Conservation (phyloP, 2,329 filamentous ascomycete species). For the Cordyceps cicadae region DNA sequence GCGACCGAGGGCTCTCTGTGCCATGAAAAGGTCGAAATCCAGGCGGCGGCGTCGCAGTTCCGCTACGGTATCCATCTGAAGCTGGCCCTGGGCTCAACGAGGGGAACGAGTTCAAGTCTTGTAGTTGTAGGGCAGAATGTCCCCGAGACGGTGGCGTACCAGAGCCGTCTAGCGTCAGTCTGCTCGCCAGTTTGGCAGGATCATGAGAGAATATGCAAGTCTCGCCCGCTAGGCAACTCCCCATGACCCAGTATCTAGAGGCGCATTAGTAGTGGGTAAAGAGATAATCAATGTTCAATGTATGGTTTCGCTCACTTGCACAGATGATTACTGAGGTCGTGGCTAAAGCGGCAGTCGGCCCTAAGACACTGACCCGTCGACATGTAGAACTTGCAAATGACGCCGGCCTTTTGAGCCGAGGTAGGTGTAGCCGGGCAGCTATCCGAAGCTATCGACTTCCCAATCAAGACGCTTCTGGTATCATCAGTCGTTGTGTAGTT, state of each 20-base stretch:
- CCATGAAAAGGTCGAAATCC: constrained; percentile 58
- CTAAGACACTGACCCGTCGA: constrained; percentile 92
- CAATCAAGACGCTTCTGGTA: constrained; percentile 65
- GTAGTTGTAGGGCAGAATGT: constrained; percentile 66
- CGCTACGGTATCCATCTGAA: constrained; percentile 42
- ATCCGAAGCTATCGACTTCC: constrained; percentile 77
- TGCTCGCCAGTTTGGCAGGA: constrained; percentile 75
- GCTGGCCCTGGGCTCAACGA: constrained; percentile 51
- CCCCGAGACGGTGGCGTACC: constrained; percentile 54
- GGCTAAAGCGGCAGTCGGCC: constrained; percentile 93
- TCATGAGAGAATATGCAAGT: constrained; percentile 98
- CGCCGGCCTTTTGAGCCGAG: constrained; percentile 68
- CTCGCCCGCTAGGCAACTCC: constrained; percentile 86
- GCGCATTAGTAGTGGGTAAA: neutral
- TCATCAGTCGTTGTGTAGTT: constrained; percentile 36
- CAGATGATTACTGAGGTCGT: constrained; percentile 89
- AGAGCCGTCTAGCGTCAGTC: constrained; percentile 64
- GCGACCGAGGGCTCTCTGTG: constrained; percentile 57
- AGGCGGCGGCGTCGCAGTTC: constrained; percentile 56
- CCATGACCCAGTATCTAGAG: constrained; percentile 83
- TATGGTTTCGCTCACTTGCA: constrained; percentile 73
- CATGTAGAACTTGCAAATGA: constrained; percentile 96
- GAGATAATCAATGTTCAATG: no score
- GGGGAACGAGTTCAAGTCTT: constrained; percentile 81
- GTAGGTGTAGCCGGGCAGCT: constrained; percentile 69